phyloP scores from a whole-genome alignment of 2,329 filamentous ascomycete genomes.

The Trichoderma asperellum region DNA sequence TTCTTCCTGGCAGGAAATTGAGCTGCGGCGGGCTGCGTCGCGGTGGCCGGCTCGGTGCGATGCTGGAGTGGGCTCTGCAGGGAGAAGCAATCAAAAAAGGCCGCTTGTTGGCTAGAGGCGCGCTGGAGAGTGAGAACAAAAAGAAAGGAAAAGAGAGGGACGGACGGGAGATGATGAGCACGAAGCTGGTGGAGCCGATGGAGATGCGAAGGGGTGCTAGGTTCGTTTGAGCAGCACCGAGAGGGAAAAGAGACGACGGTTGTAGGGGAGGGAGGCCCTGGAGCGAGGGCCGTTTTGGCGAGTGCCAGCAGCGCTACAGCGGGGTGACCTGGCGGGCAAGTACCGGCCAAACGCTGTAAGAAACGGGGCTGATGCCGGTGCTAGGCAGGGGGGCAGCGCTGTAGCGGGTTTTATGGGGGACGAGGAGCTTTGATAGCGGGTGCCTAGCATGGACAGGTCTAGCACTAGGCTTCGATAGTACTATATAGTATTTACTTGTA shows the following conservation, averaged over 20 bases:
- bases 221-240: constrained; percentile 9
- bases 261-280: background rate
- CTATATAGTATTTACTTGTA: no score
- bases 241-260: background rate
- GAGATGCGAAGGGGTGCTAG: constrained; percentile 9
- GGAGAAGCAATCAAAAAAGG: background rate
- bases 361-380: background rate
- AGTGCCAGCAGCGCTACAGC: background rate
- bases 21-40: background rate
- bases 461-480: no score
- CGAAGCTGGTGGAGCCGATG: constrained; percentile 21
- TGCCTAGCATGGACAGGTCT: background rate
- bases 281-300: background rate
- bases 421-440: background rate
- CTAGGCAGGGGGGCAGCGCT: background rate
- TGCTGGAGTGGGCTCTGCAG: background rate
- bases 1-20: background rate
- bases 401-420: background rate
- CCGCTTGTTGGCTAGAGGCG: background rate
- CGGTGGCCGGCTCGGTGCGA: background rate
- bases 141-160: constrained; percentile 11
- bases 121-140: background rate
- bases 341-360: background rate
- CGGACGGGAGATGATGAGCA: constrained; percentile 25
- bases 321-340: background rate